A percentile compares a stretch with the other conserved stretches of the same genome.
These are phyloP conservation scores for Breynia disticha DNA, from an alignment of 441 rosid species.

Conservation along the genomic window DNA sequence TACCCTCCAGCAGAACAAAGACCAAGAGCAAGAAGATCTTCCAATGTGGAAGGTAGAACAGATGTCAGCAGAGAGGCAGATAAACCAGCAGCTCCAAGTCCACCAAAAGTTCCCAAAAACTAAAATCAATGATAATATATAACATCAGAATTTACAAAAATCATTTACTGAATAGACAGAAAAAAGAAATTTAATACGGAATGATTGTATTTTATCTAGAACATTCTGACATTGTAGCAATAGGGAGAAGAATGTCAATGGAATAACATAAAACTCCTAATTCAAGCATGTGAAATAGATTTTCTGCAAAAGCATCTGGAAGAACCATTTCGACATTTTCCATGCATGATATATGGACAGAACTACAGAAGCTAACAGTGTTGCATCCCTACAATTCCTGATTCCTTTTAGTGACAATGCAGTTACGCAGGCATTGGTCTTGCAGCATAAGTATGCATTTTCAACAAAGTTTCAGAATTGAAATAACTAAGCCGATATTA, in stretches of 20 bases:
- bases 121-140: slow-evolving; percentile 21
- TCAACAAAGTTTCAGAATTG: neutral
- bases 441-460: neutral
- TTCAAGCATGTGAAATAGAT: too few relatives aligned
- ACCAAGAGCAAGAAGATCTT: slow-evolving; percentile 88
- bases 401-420: too few relatives aligned
- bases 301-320: too few relatives aligned
- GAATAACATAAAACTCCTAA: neutral
- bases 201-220: neutral
- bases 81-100: slow-evolving; percentile 83
- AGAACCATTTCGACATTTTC: neutral
- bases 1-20: slow-evolving; percentile 98
- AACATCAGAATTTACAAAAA: slow-evolving; percentile 12
- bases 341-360: neutral
- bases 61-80: slow-evolving; percentile 89
- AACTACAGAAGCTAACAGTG: too few relatives aligned
- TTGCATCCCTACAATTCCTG: too few relatives aligned
- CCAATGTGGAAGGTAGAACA: slow-evolving; percentile 70
- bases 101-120: slow-evolving; percentile 80
- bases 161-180: neutral
- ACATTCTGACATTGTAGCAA: neutral
- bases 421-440: too few relatives aligned
- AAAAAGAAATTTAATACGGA: neutral
- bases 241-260: neutral
- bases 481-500: neutral